A percentile compares a stretch with the other conserved stretches of the same genome.
phyloP scores from a whole-genome alignment of 148 eudicot genomes.

The Simmondsia chinensis region DNA sequence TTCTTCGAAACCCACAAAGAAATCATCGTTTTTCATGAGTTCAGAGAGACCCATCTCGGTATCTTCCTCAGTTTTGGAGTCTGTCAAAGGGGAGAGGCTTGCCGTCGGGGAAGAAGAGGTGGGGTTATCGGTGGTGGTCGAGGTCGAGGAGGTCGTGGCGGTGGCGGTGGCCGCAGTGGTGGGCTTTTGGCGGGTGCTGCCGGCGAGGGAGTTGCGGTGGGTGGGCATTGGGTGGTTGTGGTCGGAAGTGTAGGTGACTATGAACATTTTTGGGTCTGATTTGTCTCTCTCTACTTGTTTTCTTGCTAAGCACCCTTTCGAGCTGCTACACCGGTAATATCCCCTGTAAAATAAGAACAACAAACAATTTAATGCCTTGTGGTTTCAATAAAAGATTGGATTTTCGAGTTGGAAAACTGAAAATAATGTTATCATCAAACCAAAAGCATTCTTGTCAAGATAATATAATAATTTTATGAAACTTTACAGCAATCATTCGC shows the following conservation, averaged over 20 bases:
- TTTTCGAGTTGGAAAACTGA: too few relatives aligned
- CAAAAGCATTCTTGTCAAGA: too few relatives aligned
- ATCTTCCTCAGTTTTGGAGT: constrained; percentile 24
- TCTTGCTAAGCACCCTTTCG: constrained; percentile 49
- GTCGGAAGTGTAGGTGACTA: constrained; percentile 55
- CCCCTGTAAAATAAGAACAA: constrained; percentile 32
- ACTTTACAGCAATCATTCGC: too few relatives aligned
- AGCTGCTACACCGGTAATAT: constrained; percentile 47
- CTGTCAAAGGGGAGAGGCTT: constrained; percentile 25
- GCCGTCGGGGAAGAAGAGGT: constrained; percentile 12
- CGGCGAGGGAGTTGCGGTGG: constrained; percentile 56
- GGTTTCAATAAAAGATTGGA: not conserved
- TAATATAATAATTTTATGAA: too few relatives aligned
- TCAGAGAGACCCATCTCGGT: constrained; percentile 30
- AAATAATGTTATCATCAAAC: too few relatives aligned
- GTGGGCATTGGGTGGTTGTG: constrained; percentile 60
- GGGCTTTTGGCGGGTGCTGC: constrained; percentile 44
- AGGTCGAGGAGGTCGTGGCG: constrained; percentile 21
- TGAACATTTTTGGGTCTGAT: constrained; percentile 57
- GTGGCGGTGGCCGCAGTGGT: constrained; percentile 6
- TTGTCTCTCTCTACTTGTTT: constrained; percentile 62
- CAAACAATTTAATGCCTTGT: not conserved
- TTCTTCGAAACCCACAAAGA: constrained; percentile 54
- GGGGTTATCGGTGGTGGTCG: constrained; percentile 7
- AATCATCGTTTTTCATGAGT: constrained; percentile 35